Percentiles rank a stretch among this genome's conserved stretches.
Evolutionary conservation across 116 monocot genomes (phyloP).

Genomic region (Phalaenopsis hybrid): DNA sequence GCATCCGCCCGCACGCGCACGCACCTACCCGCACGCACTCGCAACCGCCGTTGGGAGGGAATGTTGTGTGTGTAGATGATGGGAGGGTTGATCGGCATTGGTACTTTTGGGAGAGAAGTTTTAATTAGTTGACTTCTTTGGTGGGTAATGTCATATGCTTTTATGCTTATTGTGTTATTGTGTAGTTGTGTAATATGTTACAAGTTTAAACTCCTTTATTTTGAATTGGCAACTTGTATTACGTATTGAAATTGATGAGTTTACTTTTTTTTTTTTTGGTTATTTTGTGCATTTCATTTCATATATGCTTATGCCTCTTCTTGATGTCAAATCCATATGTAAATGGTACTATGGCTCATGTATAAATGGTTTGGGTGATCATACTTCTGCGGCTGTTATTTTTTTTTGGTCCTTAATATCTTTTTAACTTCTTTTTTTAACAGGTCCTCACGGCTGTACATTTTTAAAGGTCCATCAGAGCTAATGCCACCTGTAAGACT

Average conservation of each 20-base stretch:
- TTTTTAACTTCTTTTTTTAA: not conserved
- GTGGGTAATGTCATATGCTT: not conserved
- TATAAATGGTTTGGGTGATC: not conserved
- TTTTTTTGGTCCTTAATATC: not conserved
- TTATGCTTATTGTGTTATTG: not conserved
- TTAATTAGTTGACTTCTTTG: not conserved
- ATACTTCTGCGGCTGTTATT: not conserved
- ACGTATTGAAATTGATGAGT: not conserved
- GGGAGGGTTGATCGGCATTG: not conserved
- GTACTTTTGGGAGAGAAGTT: not conserved
- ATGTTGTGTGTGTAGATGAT: not conserved
- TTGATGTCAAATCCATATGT: not conserved
- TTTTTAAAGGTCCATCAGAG: conserved; percentile 88
- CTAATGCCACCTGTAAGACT: conserved; percentile 78
- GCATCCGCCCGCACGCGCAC: no score
- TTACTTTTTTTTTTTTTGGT: no score
- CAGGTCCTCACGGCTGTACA: conserved; percentile 89
- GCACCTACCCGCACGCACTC: no score
- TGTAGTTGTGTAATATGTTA: not conserved
- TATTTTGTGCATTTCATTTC: not conserved
- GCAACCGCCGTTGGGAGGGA: no score
- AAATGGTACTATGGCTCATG: not conserved
- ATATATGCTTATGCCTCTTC: not conserved
- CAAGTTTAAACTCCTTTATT: not conserved
- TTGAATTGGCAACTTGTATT: not conserved